phyloP scores from a whole-genome alignment of 768 basidiomycete species.

The Rhizopogon vinicolor region DNA sequence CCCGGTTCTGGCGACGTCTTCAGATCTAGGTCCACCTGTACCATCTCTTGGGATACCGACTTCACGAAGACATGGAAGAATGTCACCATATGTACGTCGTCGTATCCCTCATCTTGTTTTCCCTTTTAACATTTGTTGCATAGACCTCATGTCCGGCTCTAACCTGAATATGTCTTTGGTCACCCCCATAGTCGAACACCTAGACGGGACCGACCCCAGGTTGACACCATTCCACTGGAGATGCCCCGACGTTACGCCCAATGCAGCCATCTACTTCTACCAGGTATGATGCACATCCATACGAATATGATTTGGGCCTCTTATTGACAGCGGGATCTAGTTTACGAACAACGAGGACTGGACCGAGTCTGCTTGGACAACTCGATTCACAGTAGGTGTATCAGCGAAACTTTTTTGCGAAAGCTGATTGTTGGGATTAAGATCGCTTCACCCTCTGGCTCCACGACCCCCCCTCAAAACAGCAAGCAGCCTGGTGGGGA shows the following conservation, averaged over 20 bases:
- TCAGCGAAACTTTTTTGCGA: not conserved
- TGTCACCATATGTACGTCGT: slow-evolving; percentile 30
- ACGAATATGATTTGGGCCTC: not conserved
- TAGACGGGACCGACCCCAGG: slow-evolving; percentile 28
- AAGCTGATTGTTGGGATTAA: slow-evolving; percentile 1
- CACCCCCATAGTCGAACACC: slow-evolving; percentile 18
- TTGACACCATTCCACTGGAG: slow-evolving; percentile 30
- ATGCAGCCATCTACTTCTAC: slow-evolving; percentile 37
- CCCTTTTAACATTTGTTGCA: not conserved
- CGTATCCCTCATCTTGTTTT: not conserved
- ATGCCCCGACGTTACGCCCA: slow-evolving; percentile 33
- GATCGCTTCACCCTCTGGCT: slow-evolving; percentile 31
- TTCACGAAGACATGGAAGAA: slow-evolving; percentile 29
- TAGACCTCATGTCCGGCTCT: slow-evolving; percentile 36
- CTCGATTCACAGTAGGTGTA: slow-evolving; percentile 31
- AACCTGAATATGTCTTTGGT: slow-evolving; percentile 32
- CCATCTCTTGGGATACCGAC: slow-evolving; percentile 30
- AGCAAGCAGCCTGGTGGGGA: slow-evolving; percentile 31
- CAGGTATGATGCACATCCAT: slow-evolving; percentile 19
- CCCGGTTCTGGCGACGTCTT: slow-evolving; percentile 36
- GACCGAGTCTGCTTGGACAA: slow-evolving; percentile 28
- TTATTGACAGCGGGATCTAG: slow-evolving; percentile 7
- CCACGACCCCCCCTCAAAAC: slow-evolving; percentile 20
- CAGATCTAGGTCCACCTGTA: slow-evolving; percentile 28
- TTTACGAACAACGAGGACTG: slow-evolving; percentile 24